A percentile compares a stretch with the other conserved stretches of the same genome.
phyloP scores from a whole-genome alignment of 163 green algal genomes.

The Prototheca cutis region DNA sequence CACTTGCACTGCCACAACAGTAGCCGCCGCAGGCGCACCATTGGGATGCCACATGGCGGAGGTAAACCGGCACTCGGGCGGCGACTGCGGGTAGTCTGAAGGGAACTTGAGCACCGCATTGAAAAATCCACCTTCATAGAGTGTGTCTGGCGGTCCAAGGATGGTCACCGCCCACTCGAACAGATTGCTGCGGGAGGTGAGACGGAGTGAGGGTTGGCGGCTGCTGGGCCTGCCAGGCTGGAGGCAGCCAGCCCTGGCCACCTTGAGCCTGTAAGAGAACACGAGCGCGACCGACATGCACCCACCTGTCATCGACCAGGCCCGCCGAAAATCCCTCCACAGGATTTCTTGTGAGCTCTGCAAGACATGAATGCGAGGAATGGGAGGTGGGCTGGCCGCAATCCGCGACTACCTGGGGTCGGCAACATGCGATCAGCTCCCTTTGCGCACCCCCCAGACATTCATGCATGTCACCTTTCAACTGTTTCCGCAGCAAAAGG shows the following conservation, averaged over 20 bases:
- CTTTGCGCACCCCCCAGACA: not conserved
- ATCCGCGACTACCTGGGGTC: not conserved
- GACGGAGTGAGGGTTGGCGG: not conserved
- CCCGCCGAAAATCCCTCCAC: slow-evolving; percentile 99
- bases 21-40: slow-evolving; percentile 37
- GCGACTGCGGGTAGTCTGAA: slow-evolving; percentile 94
- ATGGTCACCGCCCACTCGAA: slow-evolving; percentile 99
- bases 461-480: slow-evolving; percentile 54
- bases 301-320: slow-evolving; percentile 80
- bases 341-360: slow-evolving; percentile 92
- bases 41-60: slow-evolving; percentile 99
- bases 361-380: no score
- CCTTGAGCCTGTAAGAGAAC: no score
- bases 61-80: slow-evolving; percentile 88
- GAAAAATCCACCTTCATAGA: slow-evolving; percentile 99
- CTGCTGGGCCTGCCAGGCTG: not conserved
- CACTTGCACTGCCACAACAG: no score
- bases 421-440: not conserved
- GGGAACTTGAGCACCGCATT: slow-evolving; percentile 92
- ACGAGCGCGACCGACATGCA: no score
- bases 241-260: no score
- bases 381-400: no score
- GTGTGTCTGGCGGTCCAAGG: slow-evolving; percentile 93
- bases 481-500: slow-evolving; percentile 66
- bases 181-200: slow-evolving; percentile 62